Evolutionary conservation across 257 asterid genomes (phyloP).

Genomic region (Solanum virginianum): DNA sequence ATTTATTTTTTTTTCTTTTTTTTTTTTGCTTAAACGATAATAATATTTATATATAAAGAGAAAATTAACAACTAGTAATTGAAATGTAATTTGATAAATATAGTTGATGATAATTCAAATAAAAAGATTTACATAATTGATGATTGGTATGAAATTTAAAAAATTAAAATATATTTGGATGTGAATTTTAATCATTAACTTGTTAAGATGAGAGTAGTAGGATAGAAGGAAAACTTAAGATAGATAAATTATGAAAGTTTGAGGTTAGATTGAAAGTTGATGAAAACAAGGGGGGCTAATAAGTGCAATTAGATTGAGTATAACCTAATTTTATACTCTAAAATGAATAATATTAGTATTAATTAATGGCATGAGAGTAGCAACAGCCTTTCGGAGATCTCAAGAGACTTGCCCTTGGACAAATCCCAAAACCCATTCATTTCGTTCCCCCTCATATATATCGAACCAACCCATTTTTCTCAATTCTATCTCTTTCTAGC

Average conservation of each 20-base stretch:
- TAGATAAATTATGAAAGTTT: not conserved
- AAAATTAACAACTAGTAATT: not conserved
- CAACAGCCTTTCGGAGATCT: slow-evolving; percentile 77
- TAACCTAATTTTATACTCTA: not conserved
- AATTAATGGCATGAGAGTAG: not conserved
- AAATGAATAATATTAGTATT: not conserved
- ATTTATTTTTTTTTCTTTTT: too few species aligned
- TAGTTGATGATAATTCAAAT: not conserved
- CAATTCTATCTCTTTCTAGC: not conserved
- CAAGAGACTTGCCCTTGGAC: slow-evolving; percentile 62
- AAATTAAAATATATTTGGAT: too few species aligned
- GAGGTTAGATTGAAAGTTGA: not conserved
- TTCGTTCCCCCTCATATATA: not conserved
- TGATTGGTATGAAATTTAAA: too few species aligned
- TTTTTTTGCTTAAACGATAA: too few species aligned
- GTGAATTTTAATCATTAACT: not conserved
- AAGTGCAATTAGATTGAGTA: not conserved
- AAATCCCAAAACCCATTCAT: slow-evolving; percentile 20
- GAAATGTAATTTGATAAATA: not conserved
- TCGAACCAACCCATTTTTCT: not conserved
- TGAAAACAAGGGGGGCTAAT: not conserved
- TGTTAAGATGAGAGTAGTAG: not conserved
- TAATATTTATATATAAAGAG: not conserved
- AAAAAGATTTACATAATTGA: not conserved
- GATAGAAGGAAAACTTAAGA: not conserved